These are phyloP conservation scores for Nicotiana knightiana DNA, from an alignment of 257 asterid genomes.

Conservation along the genomic window DNA sequence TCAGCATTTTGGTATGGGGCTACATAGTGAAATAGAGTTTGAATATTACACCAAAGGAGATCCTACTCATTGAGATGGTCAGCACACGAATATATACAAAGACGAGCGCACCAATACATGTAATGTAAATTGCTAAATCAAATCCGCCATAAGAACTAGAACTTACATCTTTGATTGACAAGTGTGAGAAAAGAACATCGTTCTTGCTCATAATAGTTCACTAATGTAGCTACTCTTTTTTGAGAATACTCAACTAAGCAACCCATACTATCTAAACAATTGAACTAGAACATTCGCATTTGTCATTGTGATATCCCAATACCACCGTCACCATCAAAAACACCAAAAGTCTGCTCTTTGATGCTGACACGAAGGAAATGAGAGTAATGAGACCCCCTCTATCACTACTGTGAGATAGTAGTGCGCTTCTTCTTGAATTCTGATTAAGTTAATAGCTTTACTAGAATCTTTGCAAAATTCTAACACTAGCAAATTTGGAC, in stretches of 20 bases:
- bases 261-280: background rate
- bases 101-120: background rate
- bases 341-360: background rate
- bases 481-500: background rate
- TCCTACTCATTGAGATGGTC: conserved; percentile 3
- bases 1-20: background rate
- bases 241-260: background rate
- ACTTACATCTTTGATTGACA: background rate
- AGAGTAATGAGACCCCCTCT: background rate
- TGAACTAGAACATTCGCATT: background rate
- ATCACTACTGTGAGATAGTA: background rate
- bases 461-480: background rate
- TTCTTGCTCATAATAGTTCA: background rate
- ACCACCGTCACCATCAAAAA: background rate
- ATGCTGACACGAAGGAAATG: background rate
- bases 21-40: background rate
- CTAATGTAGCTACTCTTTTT: background rate
- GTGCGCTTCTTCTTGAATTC: background rate
- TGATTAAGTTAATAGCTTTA: background rate
- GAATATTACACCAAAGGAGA: background rate
- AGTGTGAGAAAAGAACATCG: background rate
- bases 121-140: background rate
- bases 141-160: background rate
- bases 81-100: background rate
- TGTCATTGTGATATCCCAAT: background rate